These are phyloP conservation scores for Podosphaera xanthii DNA, from an alignment of 2,329 filamentous ascomycete genomes.

Conservation along the genomic window DNA sequence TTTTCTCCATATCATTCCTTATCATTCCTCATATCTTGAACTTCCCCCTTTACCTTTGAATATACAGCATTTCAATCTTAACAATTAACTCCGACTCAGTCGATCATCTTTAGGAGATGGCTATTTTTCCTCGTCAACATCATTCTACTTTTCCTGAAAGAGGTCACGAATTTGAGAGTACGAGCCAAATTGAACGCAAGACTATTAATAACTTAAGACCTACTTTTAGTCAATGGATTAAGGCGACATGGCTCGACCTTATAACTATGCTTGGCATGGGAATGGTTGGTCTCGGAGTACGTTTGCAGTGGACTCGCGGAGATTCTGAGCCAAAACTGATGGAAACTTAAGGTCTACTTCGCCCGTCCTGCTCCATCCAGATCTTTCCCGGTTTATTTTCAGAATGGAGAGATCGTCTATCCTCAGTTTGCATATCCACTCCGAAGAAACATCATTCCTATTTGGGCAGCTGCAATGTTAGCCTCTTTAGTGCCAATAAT, in stretches of 20 bases:
- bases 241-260: conserved; percentile 42
- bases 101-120: too few species aligned
- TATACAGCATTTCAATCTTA: too few species aligned
- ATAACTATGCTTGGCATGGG: conserved; percentile 44
- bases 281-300: conserved; percentile 41
- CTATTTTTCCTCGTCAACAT: too few species aligned
- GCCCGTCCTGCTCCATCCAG: conserved; percentile 41
- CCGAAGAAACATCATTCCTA: conserved; percentile 47
- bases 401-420: conserved; percentile 43
- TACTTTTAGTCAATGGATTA: conserved; percentile 46
- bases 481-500: conserved; percentile 40
- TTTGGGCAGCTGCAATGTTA: conserved; percentile 45
- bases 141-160: too few species aligned
- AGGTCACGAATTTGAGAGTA: too few species aligned
- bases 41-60: too few species aligned
- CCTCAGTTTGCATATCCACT: conserved; percentile 50
- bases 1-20: too few species aligned
- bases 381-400: conserved; percentile 46
- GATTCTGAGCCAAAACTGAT: neutral
- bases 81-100: too few species aligned
- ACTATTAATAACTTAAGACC: conserved; percentile 26
- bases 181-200: neutral
- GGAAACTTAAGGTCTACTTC: conserved; percentile 28
- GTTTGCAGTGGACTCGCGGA: conserved; percentile 10
- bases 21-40: too few species aligned